Conservation (phyloP, 2,329 filamentous ascomycete genomes). For the Anisogramma anomala region DNA sequence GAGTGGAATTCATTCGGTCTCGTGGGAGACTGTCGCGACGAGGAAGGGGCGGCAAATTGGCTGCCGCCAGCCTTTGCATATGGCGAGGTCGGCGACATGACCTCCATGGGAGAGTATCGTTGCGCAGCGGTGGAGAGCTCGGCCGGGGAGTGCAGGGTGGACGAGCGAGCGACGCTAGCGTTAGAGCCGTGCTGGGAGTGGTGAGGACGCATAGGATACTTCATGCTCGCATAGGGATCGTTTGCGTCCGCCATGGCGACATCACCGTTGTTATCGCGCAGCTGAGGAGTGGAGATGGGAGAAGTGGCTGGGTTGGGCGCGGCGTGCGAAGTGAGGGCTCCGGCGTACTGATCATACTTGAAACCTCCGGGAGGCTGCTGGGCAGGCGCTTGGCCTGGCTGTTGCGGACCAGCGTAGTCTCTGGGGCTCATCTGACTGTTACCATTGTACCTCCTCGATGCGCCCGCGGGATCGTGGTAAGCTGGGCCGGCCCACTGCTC, state of each 20-base stretch:
- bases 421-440: slow-evolving; percentile 22
- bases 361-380: slow-evolving; percentile 48
- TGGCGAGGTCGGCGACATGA: slow-evolving; percentile 66
- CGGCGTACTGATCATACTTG: slow-evolving; percentile 58
- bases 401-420: slow-evolving; percentile 17
- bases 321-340: slow-evolving; percentile 27
- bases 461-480: slow-evolving; percentile 53
- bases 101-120: slow-evolving; percentile 93
- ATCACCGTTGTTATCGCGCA: slow-evolving; percentile 64
- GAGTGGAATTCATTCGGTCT: slow-evolving; percentile 51
- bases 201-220: slow-evolving; percentile 71
- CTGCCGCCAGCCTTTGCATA: slow-evolving; percentile 49
- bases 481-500: slow-evolving; percentile 52
- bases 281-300: slow-evolving; percentile 44
- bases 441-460: slow-evolving; percentile 54
- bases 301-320: slow-evolving; percentile 41
- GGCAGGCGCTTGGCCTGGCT: slow-evolving; percentile 19
- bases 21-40: slow-evolving; percentile 67
- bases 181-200: slow-evolving; percentile 61
- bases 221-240: slow-evolving; percentile 74
- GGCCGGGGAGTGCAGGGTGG: slow-evolving; percentile 62
- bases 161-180: slow-evolving; percentile 28
- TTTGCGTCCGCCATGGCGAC: slow-evolving; percentile 75
- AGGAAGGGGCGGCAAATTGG: slow-evolving; percentile 41
- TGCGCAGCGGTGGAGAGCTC: slow-evolving; percentile 76